Percentiles rank a stretch among this genome's conserved stretches.
These are phyloP conservation scores for Penicillium sp. DNA, from an alignment of 2,329 filamentous ascomycete species.

Conservation along the genomic window DNA sequence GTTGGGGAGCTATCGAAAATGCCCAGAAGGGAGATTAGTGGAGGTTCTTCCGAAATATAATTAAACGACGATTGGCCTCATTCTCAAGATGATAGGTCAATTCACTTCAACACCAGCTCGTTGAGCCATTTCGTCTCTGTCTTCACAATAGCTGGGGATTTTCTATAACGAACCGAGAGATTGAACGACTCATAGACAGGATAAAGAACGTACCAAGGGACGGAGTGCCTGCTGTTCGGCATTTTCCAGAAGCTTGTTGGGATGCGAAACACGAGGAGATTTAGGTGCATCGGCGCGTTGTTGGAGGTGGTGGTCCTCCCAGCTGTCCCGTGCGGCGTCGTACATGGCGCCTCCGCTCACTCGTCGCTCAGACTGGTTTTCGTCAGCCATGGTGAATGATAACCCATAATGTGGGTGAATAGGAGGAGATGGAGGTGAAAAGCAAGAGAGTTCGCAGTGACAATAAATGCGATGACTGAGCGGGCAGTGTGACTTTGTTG, in stretches of 20 bases:
- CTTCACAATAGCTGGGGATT: neutral
- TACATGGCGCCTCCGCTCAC: conserved; percentile 25
- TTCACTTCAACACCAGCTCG: neutral
- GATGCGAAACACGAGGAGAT: neutral
- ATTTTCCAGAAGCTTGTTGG: conserved; percentile 2
- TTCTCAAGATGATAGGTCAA: conserved; percentile 5
- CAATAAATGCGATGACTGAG: neutral
- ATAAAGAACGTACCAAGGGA: conserved; percentile 14
- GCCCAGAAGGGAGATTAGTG: conserved; percentile 4
- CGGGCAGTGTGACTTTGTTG: conserved; percentile 21
- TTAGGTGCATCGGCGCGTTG: neutral
- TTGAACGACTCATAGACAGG: neutral
- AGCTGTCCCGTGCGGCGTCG: conserved; percentile 32
- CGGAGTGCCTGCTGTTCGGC: conserved; percentile 4
- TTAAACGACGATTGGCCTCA: neutral
- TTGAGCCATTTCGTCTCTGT: neutral
- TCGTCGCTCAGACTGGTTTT: conserved; percentile 9
- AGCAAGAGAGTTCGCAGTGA: neutral
- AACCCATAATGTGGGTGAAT: neutral
- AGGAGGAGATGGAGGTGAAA: conserved; percentile 7
- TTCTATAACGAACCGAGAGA: neutral
- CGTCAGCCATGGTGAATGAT: conserved; percentile 18
- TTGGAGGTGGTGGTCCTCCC: conserved; percentile 22
- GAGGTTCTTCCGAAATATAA: neutral
- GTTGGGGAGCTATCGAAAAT: conserved; percentile 10